Evolutionary conservation across 1,139 yeast genomes (phyloP), one percentile per base, ranked within the genome.

Genomic region (Yamadazyma membranifaciens): DNA sequence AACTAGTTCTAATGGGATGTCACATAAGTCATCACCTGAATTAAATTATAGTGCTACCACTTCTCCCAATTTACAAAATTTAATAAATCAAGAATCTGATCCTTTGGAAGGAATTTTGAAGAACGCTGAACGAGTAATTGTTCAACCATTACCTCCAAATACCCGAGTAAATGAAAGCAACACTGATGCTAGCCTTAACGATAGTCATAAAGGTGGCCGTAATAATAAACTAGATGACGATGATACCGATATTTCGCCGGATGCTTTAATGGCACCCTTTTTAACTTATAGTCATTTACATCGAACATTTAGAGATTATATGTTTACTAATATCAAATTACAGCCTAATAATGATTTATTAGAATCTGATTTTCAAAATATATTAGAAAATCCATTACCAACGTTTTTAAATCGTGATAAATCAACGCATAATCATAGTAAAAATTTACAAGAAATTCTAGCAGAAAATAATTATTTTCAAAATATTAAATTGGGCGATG

Each of bases 301-400:
- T 39, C 39, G 48, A 20, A 56, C 64, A 1, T 48, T 62, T 33
- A 49, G 66, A 43, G 65, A 60, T 39, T 62, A 59, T 36, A 62
- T 62, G 65, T 57, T 62, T 44, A 57, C 60, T n/a, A 59, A 57
- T 43, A 61, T 59, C 1, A 47, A 37, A 2, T 25, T 33, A 12
- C 30, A 30, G 11, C 46, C 55, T 2, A 31, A 34, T 9, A 30
- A 39, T 10, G 49, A 40, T 10, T 31, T 43, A 11, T 31, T 32
- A 2, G 47, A 43, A 6, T 45, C 42, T 6, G 41, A 46, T 12
- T 49, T 48, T 35, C 45, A 43, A 11, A 52, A 51, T 25, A 48
- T 51, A 16, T 37, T 50, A n/a, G 38, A 47, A 24, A 45, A 45
- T 13, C 49, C 51, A 2, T 39, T 44, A 5, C 51, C 51, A 7